Conservation (phyloP, 2,329 filamentous ascomycete genomes). For the Exophiala xenobiotica region DNA sequence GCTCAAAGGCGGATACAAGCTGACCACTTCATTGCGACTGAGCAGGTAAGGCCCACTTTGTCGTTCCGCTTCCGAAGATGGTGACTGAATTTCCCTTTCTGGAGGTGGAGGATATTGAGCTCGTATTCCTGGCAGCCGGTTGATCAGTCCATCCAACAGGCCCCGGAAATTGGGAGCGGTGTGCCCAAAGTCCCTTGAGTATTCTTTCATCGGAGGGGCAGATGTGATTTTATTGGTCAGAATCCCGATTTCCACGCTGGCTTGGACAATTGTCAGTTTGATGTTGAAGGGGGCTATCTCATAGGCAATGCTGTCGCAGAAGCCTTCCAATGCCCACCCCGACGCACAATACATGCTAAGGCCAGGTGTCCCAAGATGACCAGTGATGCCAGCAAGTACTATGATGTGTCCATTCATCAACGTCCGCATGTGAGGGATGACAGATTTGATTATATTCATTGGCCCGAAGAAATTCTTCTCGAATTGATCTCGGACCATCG, state of each 20-base stretch:
- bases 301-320: conserved; percentile 90
- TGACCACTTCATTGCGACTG: conserved; percentile 50
- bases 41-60: conserved; percentile 29
- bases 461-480: conserved; percentile 94
- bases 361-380: conserved; percentile 88
- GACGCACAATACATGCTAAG: conserved; percentile 88
- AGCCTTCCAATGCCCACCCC: conserved; percentile 93
- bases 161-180: conserved; percentile 79
- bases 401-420: conserved; percentile 88
- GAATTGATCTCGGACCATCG: conserved; percentile 85
- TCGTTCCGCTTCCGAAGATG: conserved; percentile 28
- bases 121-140: conserved; percentile 67
- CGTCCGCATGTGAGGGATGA: conserved; percentile 73
- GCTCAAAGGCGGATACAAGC: conserved; percentile 73
- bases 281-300: conserved; percentile 97
- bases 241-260: conserved; percentile 86
- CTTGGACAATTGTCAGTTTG: conserved; percentile 93
- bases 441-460: conserved; percentile 91
- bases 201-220: conserved; percentile 71
- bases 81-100: conserved; percentile 25
- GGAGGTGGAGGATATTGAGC: conserved; percentile 35
- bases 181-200: conserved; percentile 63
- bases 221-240: conserved; percentile 85
- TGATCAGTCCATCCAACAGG: conserved; percentile 76
- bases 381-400: conserved; percentile 83